phyloP scores from a whole-genome alignment of 202 grass and related monocot species.

The Setaria viridis region DNA sequence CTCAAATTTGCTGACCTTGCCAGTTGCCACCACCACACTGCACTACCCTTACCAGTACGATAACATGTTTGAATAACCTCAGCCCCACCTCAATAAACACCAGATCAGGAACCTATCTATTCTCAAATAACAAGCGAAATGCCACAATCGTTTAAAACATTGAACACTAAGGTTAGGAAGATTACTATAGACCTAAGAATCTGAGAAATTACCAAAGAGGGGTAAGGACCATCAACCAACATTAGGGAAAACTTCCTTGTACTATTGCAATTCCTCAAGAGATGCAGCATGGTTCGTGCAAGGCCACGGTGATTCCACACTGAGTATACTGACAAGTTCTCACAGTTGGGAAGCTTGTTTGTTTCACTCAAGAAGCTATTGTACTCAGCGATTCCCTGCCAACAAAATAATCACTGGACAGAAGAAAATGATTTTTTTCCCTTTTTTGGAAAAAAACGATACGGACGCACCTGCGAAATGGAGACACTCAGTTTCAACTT shows the following conservation, averaged over 20 bases:
- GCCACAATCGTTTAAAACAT: not conserved
- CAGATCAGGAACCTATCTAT: no score
- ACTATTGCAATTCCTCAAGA: not conserved
- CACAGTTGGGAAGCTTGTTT: not conserved
- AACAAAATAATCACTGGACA: not conserved
- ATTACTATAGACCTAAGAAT: no score
- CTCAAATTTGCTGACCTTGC: no score
- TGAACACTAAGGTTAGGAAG: not conserved
- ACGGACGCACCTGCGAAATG: not conserved
- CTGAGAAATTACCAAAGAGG: not conserved
- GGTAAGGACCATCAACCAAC: fast-evolving
- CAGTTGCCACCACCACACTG: no score
- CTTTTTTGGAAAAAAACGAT: no score
- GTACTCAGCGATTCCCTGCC: not conserved
- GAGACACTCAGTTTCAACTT: not conserved
- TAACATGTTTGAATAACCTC: no score
- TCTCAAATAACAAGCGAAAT: no score
- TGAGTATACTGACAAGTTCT: not conserved
- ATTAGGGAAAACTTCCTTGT: not conserved
- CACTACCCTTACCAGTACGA: no score
- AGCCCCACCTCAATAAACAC: no score
- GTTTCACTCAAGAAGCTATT: not conserved
- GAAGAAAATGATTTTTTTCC: no score
- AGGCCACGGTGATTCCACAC: not conserved
- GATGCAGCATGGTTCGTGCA: not conserved